These are phyloP conservation scores for Saposhnikovia divaricata DNA, from an alignment of 129 eudicot genomes.

Conservation along the genomic window DNA sequence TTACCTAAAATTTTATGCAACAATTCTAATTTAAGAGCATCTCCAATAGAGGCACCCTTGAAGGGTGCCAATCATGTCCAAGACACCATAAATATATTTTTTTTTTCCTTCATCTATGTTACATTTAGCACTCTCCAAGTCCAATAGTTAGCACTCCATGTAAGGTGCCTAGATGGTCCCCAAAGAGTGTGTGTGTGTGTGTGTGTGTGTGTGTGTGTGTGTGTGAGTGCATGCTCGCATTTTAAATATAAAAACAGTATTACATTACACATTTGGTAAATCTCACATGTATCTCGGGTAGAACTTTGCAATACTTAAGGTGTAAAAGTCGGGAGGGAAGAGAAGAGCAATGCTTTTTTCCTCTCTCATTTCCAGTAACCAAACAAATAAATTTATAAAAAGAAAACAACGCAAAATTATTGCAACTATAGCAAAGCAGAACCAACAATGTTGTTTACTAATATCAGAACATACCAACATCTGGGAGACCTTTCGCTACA, in stretches of 20 bases:
- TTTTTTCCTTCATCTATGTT: too few species aligned
- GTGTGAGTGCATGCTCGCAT: too few species aligned
- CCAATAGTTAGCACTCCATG: too few species aligned
- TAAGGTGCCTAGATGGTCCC: too few species aligned
- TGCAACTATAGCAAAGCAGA: not conserved
- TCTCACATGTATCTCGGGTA: not conserved
- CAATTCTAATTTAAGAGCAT: not conserved
- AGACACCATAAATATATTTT: too few species aligned
- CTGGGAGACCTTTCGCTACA: slow-evolving; percentile 26
- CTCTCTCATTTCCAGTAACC: not conserved
- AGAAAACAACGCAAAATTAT: not conserved
- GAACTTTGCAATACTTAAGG: not conserved
- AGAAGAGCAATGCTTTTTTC: not conserved
- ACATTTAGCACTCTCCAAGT: too few species aligned
- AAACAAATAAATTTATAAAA: not conserved
- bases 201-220: too few species aligned
- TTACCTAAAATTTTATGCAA: not conserved
- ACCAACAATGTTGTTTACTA: not conserved
- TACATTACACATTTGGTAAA: not conserved
- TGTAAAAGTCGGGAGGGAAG: not conserved
- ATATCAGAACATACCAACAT: slow-evolving; percentile 26
- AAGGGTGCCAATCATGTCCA: too few species aligned
- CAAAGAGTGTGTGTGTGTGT: too few species aligned
- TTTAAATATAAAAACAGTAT: too few species aligned
- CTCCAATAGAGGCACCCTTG: too few species aligned